phyloP scores from a whole-genome alignment of 2,329 filamentous ascomycete genomes.

The Stachybotrys chlorohalonatus region DNA sequence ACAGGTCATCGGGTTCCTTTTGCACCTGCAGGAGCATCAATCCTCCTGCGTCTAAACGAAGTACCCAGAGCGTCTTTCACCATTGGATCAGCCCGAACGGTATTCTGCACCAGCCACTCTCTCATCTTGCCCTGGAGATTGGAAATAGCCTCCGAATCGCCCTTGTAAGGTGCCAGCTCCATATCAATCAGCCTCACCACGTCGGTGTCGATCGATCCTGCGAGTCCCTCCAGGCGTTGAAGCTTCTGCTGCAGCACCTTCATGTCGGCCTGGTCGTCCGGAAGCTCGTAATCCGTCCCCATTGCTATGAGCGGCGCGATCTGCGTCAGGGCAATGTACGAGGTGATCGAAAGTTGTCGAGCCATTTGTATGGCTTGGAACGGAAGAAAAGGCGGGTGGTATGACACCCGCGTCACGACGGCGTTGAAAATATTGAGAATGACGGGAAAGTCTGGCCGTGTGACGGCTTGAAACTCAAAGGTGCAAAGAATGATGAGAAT shows the following conservation, averaged over 20 bases:
- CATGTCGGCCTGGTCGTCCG: constrained; percentile 28
- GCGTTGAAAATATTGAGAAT: constrained; percentile 38
- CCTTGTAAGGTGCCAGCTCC: constrained; percentile 72
- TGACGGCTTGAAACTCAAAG: constrained; percentile 49
- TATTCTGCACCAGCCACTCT: constrained; percentile 84
- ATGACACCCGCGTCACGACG: constrained; percentile 25
- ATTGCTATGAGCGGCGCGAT: constrained; percentile 57
- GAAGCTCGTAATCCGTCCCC: constrained; percentile 20
- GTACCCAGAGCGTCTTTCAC: constrained; percentile 71
- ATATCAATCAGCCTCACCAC: constrained; percentile 61
- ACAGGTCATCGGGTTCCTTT: constrained; percentile 30
- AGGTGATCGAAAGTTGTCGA: constrained; percentile 65
- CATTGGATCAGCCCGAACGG: constrained; percentile 68
- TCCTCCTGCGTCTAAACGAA: constrained; percentile 53
- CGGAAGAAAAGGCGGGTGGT: constrained; percentile 60
- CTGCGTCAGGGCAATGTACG: constrained; percentile 78
- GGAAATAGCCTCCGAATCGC: constrained; percentile 55
- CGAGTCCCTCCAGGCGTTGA: constrained; percentile 53
- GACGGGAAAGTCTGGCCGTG: constrained; percentile 41
- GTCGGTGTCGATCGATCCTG: constrained; percentile 58
- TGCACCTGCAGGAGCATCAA: constrained; percentile 54
- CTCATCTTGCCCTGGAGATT: constrained; percentile 60
- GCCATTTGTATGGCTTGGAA: constrained; percentile 75
- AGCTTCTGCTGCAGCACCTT: constrained; percentile 52
- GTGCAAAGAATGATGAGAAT: constrained; percentile 41